Percentiles rank a stretch among this genome's conserved stretches.
Conservation (phyloP, 208 protist genomes). For the Leishmania martiniquensis region DNA sequence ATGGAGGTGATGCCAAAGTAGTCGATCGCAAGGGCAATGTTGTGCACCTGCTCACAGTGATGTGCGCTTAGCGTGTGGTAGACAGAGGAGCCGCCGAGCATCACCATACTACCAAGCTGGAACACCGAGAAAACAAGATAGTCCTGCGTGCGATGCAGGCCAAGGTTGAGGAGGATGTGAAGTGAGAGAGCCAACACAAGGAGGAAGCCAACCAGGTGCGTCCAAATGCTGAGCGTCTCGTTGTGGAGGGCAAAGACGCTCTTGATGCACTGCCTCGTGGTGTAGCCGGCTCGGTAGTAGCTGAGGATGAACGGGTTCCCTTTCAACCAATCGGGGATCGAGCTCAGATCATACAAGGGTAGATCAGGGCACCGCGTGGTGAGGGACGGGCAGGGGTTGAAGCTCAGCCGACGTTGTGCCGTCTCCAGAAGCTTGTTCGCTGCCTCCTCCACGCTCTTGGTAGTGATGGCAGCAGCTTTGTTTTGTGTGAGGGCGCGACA, state of each 20-base stretch:
- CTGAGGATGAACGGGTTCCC: conserved; percentile 60
- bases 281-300: conserved; percentile 79
- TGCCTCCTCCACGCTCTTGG: conserved; percentile 23
- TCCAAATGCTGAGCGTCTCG: conserved; percentile 89
- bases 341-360: conserved; percentile 45
- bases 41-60: conserved; percentile 49
- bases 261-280: conserved; percentile 53
- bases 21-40: conserved; percentile 68
- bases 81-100: conserved; percentile 68
- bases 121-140: conserved; percentile 68
- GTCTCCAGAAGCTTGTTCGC: conserved; percentile 23
- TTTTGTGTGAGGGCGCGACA: conserved; percentile 13
- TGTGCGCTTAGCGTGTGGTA: conserved; percentile 83
- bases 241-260: conserved; percentile 85
- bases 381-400: conserved; percentile 6
- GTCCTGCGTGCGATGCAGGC: conserved; percentile 29
- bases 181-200: conserved; percentile 56
- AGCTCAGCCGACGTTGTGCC: conserved; percentile 19
- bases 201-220: conserved; percentile 77
- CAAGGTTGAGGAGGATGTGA: conserved; percentile 42
- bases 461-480: conserved; percentile 7
- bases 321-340: conserved; percentile 49
- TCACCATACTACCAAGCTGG: conserved; percentile 70
- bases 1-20: conserved; percentile 89
- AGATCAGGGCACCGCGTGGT: conserved; percentile 10